A percentile compares a stretch with the other conserved stretches of the same genome.
These are phyloP conservation scores for Trapa bicornis DNA, from an alignment of 345 rosid species.

Conservation along the genomic window DNA sequence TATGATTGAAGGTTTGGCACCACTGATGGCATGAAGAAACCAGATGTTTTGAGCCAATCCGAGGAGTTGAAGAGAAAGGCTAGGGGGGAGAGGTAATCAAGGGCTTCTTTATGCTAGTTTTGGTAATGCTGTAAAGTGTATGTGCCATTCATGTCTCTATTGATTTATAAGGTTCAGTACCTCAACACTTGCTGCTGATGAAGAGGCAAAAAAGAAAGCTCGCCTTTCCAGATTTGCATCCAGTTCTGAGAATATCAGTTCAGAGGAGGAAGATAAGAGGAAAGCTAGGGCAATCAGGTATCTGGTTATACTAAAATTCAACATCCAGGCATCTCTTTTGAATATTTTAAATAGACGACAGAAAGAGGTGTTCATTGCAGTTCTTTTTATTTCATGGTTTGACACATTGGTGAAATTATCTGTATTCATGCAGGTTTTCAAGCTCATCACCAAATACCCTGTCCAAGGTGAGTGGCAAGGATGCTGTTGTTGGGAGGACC, in stretches of 20 bases:
- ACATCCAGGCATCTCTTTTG: background rate
- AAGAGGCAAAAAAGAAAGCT: slow-evolving; percentile 77
- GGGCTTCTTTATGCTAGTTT: background rate
- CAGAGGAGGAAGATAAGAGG: slow-evolving; percentile 63
- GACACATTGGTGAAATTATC: background rate
- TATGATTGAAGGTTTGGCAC: slow-evolving; percentile 60
- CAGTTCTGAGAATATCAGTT: slow-evolving; percentile 29
- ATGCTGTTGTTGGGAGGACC: slow-evolving; percentile 48
- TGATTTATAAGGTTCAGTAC: slow-evolving; percentile 51
- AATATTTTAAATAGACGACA: background rate
- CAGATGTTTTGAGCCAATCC: slow-evolving; percentile 39
- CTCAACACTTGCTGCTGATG: slow-evolving; percentile 28
- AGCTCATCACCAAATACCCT: slow-evolving; percentile 32
- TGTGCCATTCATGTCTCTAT: background rate
- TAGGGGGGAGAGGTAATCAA: slow-evolving; percentile 58
- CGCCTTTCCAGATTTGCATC: slow-evolving; percentile 65
- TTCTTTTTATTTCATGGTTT: background rate
- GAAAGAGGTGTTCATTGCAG: background rate
- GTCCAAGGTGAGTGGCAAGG: slow-evolving; percentile 37
- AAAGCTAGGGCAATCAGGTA: slow-evolving; percentile 81
- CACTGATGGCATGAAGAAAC: slow-evolving; percentile 16
- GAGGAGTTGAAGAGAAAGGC: slow-evolving; percentile 88
- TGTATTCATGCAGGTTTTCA: slow-evolving; percentile 40
- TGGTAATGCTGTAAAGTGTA: background rate
- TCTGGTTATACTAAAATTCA: slow-evolving; percentile 1